Evolutionary conservation across 768 basidiomycete species (phyloP), one percentile per base, ranked within the genome.

Genomic region (Calocera viscosa): DNA sequence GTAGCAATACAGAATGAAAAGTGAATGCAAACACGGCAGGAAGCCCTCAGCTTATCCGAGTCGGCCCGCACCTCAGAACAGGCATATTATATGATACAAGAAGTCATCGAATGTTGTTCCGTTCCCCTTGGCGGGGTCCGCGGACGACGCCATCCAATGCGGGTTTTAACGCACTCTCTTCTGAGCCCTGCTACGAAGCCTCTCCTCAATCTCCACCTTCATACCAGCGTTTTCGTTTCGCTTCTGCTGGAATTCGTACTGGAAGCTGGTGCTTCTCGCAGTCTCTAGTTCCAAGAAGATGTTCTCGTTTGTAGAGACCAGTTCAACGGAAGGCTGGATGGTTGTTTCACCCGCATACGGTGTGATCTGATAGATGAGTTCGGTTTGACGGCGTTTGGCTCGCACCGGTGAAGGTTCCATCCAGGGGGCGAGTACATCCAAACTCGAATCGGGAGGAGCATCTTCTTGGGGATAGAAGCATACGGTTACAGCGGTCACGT

Each of bases 161-260:
- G n/a, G n/a, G n/a, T n/a, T n/a, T n/a, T n/a, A n/a, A n/a, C n/a
- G n/a, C 39, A 10, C 19, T 40, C 39, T 40, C 39, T 10, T n/a
- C n/a, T n/a, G 39, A 40, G 53, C 53, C 30, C 53, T 60, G 10
- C 30, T 32, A 19, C 26, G 14, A 11, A 32, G 49, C n/a, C 19
- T 75, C 19, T 72, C 74, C 26, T 73, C 74, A 32, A 86, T 68
- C 72, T 91, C 88, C 53, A 88, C 87, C 64, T 75, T 75, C 66
- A 91, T 69, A 68, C 84, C 76, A 75, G 84, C 80, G 72, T 91
- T 92, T 65, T 82, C 80, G 71, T 86, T 86, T 72, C 85, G 82
- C 70, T 94, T 79, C 75, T 93, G 90, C 76, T 91, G 88, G 63
- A 94, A 79, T 77, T 93, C 91, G 71, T 92, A 95, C 77, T 95